Conservation (phyloP, 2,329 filamentous ascomycete species). For the Calycina marina region DNA sequence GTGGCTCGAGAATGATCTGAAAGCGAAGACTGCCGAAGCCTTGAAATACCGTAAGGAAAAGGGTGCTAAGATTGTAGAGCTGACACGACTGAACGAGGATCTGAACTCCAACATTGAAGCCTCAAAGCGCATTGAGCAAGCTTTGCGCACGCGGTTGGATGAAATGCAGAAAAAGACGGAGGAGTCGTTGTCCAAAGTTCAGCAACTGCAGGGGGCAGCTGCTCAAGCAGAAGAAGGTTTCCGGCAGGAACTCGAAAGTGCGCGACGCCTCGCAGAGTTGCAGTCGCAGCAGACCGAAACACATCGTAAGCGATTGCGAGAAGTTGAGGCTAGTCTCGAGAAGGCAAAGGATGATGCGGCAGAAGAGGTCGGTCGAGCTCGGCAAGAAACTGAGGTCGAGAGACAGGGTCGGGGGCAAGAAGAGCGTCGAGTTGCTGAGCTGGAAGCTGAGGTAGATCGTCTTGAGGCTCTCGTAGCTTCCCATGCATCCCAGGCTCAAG, state of each 20-base stretch:
- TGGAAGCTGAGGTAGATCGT: constrained; percentile 47
- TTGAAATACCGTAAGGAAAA: constrained; percentile 92
- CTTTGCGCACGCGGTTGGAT: constrained; percentile 66
- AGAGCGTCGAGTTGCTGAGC: constrained; percentile 46
- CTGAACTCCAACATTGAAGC: constrained; percentile 62
- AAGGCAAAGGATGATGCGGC: constrained; percentile 47
- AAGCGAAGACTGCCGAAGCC: constrained; percentile 76
- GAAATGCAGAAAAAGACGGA: constrained; percentile 79
- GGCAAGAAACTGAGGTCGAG: constrained; percentile 38
- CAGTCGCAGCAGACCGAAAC: constrained; percentile 64
- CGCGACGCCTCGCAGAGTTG: constrained; percentile 67
- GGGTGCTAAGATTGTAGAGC: constrained; percentile 71
- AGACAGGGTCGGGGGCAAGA: constrained; percentile 45
- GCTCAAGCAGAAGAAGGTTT: constrained; percentile 76
- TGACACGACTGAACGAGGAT: constrained; percentile 83
- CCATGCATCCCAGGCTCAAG: constrained; percentile 23
- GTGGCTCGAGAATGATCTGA: constrained; percentile 83
- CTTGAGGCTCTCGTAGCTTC: constrained; percentile 35
- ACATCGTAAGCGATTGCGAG: constrained; percentile 53
- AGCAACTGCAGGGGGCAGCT: constrained; percentile 72
- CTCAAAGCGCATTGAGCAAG: constrained; percentile 64
- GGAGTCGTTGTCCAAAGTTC: constrained; percentile 65
- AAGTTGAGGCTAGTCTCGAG: constrained; percentile 48
- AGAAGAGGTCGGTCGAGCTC: constrained; percentile 37
- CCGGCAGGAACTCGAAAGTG: constrained; percentile 70